These are phyloP conservation scores for Fragaria nilgerrensis DNA, from an alignment of 306 rosid species.

Conservation along the genomic window DNA sequence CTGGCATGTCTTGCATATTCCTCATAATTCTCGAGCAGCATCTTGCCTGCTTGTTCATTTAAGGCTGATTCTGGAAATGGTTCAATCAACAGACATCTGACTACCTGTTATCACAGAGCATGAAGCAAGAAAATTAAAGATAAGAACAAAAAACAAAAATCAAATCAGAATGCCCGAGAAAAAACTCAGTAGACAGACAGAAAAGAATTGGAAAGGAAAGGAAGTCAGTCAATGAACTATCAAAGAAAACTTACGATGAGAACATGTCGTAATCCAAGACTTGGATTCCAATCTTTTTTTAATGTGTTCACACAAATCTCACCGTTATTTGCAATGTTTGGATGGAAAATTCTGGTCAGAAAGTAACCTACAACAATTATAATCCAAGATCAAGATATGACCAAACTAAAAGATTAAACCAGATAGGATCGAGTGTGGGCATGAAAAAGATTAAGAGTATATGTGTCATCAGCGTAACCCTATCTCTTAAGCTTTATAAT, in stretches of 20 bases:
- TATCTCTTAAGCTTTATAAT: not conserved
- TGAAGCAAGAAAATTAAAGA: conserved; percentile 6
- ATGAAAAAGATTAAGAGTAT: not conserved
- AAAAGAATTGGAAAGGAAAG: not conserved
- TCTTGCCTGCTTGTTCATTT: conserved; percentile 94
- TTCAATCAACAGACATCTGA: conserved; percentile 96
- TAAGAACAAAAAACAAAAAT: conserved; percentile 11
- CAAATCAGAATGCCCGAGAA: conserved; percentile 1
- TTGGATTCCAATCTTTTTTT: conserved; percentile 97
- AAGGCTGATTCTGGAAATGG: conserved; percentile 98
- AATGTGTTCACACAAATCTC: conserved; percentile 98
- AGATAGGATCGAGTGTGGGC: not conserved
- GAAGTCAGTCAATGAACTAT: not conserved
- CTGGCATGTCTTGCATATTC: conserved; percentile 98
- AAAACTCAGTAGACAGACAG: not conserved
- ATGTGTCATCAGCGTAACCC: not conserved
- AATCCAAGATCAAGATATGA: conserved; percentile 18
- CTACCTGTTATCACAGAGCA: conserved; percentile 58
- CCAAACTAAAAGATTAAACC: not conserved
- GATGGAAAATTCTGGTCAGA: conserved; percentile 91
- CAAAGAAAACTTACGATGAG: conserved; percentile 57
- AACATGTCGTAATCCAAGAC: conserved; percentile 89
- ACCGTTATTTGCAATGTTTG: conserved; percentile 81
- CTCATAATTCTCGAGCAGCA: conserved; percentile 90
- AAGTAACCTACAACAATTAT: conserved; percentile 65